Conservation (phyloP, 495 filamentous ascomycete genomes). For the Hyaloscypha hepaticicola region DNA sequence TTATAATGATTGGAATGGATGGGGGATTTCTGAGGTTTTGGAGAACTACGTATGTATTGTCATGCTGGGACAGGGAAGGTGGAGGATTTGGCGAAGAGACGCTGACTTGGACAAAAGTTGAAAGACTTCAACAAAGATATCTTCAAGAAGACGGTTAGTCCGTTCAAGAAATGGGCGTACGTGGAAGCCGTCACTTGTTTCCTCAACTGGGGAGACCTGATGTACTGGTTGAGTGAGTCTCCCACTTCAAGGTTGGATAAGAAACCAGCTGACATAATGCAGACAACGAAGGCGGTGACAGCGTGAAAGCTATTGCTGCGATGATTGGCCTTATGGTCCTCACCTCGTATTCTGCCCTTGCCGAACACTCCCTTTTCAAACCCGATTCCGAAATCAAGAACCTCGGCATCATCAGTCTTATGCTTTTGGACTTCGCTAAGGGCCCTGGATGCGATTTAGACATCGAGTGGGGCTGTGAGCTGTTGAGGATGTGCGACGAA, state of each 20-base stretch:
- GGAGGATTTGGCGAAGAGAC: not conserved
- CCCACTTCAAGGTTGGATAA: not conserved
- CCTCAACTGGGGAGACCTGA: conserved; percentile 16
- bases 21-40: conserved; percentile 41
- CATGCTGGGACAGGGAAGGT: not conserved
- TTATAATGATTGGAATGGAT: conserved; percentile 41
- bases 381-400: conserved; percentile 38
- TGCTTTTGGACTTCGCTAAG: conserved; percentile 28
- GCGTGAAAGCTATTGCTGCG: conserved; percentile 16
- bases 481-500: conserved; percentile 10
- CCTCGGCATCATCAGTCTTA: conserved; percentile 34
- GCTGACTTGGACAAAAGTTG: conserved; percentile 16
- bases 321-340: conserved; percentile 37
- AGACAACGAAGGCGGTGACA: conserved; percentile 31
- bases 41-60: conserved; percentile 36
- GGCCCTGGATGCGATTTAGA: conserved; percentile 5
- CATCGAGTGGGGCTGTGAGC: conserved; percentile 8
- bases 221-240: conserved; percentile 25
- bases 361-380: conserved; percentile 31
- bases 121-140: conserved; percentile 39
- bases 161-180: conserved; percentile 38
- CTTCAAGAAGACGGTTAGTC: conserved; percentile 34
- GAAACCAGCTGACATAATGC: conserved; percentile 13
- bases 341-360: conserved; percentile 34
- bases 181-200: conserved; percentile 34